Evolutionary conservation across 164 flowering plant species (phyloP), one percentile per base, ranked within the genome.

Genomic region (Annona squamosa): DNA sequence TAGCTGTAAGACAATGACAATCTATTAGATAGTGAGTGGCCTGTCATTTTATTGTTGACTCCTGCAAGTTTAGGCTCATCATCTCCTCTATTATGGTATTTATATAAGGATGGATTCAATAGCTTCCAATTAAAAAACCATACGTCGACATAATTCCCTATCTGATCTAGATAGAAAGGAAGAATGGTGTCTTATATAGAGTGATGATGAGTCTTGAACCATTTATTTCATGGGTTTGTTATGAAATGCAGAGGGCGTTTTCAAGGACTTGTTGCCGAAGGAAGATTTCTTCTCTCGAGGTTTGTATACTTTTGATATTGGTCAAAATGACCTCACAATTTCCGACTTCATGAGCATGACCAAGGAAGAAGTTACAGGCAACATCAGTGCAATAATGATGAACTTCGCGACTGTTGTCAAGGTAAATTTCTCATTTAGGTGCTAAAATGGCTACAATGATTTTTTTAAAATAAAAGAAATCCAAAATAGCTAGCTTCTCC

Each of bases 251-350:
- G 91, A 82, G 3, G 83, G 81, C 4, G 79, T 84, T 9, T 84
- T 72, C 65, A 18, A 45, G 71, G 61, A 71, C 16, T 62, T 87
- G 74, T 6, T 88, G 69, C 74, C 78, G 1, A 71, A 76, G 7
- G 56, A 44, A 45, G 79, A 83, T 43, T 83, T 76, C 9, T 85
- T 86, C 79, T 71, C 84, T 0, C 82, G 75, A 68, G 87, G 87
- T 12, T 76, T 87, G 2, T 85, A 84, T 81, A 87, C 87, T 3
- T 78, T 87, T n/a, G 90, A 89, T 64, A 87, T 88, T 2, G 92
- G 92, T 4, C 90, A 87, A 64, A 86, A 86, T 69, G 92, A 88
- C 70, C 81, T 86, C 12, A 64, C 83, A 3, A 75, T 84, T 16
- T 84, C 85, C 16, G 81, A 74, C 62, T 79, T 75, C 48, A 78